Evolutionary conservation across 1,139 yeast genomes (phyloP).

Genomic region (Kurtzmaniella natalensis): DNA sequence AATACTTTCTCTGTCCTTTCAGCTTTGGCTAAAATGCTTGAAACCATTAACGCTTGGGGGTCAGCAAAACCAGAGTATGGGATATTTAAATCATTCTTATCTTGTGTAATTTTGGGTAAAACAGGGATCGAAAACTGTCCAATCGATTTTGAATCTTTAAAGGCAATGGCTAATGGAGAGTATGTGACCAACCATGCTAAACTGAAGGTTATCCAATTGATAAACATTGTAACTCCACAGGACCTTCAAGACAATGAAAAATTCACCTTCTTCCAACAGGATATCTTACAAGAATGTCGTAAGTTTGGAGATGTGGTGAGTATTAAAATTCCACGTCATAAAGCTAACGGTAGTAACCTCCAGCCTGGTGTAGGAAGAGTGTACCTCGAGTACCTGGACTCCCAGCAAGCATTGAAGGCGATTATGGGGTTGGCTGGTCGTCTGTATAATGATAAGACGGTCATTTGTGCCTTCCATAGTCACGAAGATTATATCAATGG

Average conservation of each 20-base stretch:
- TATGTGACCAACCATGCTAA: constrained; percentile 31
- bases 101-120: constrained; percentile 26
- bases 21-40: constrained; percentile 14
- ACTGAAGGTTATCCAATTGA: constrained; percentile 58
- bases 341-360: constrained; percentile 38
- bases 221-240: constrained; percentile 62
- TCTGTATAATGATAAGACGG: constrained; percentile 63
- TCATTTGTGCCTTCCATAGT: constrained; percentile 61
- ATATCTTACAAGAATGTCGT: constrained; percentile 49
- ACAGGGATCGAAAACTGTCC: constrained; percentile 36
- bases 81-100: constrained; percentile 25
- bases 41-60: constrained; percentile 4
- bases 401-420: constrained; percentile 53
- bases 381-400: constrained; percentile 58
- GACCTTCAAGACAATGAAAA: constrained; percentile 54
- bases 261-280: constrained; percentile 47
- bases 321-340: constrained; percentile 64
- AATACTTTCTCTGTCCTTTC: constrained; percentile 13
- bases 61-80: constrained; percentile 11
- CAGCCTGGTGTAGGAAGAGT: constrained; percentile 69
- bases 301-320: constrained; percentile 51
- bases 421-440: constrained; percentile 64
- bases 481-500: constrained; percentile 48
- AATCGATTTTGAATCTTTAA: constrained; percentile 29
- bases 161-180: constrained; percentile 32